These are phyloP conservation scores for Trichoderma asperellum DNA, from an alignment of 2,329 filamentous ascomycete species.

Conservation along the genomic window DNA sequence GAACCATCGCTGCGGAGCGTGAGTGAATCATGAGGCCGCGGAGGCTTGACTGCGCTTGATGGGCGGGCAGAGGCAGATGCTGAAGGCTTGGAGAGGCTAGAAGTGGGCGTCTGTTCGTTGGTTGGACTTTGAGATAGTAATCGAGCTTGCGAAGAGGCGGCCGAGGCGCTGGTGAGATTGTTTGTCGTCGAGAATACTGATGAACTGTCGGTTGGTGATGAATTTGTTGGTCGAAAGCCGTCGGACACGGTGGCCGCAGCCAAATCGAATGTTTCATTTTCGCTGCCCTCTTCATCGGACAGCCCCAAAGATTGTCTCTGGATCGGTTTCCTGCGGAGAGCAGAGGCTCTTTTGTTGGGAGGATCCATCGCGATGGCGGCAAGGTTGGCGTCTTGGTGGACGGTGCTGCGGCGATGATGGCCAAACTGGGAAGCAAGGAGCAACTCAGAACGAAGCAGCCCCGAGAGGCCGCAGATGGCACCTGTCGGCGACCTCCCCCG, in stretches of 20 bases:
- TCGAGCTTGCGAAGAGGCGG: constrained; percentile 25
- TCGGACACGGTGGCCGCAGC: constrained; percentile 57
- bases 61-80: constrained; percentile 44
- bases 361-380: constrained; percentile 46
- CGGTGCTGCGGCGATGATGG: constrained; percentile 7
- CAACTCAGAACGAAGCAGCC: constrained; percentile 14
- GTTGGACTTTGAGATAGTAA: constrained; percentile 12
- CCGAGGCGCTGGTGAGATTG: constrained; percentile 33
- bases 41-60: constrained; percentile 62
- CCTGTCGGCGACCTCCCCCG: constrained; percentile 16
- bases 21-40: constrained; percentile 53
- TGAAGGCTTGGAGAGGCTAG: constrained; percentile 31
- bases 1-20: constrained; percentile 57
- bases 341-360: constrained; percentile 44
- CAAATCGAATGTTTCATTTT: constrained; percentile 55
- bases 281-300: constrained; percentile 29
- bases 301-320: constrained; percentile 47
- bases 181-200: constrained; percentile 11
- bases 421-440: constrained; percentile 15
- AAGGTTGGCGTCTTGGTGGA: constrained; percentile 11
- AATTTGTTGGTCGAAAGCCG: constrained; percentile 50
- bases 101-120: not conserved
- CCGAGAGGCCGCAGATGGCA: constrained; percentile 26
- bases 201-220: constrained; percentile 28
- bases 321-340: constrained; percentile 49